Evolutionary conservation across 768 basidiomycete species (phyloP), one percentile per base, ranked within the genome.

Genomic region (Tricholoma furcatifolium): DNA sequence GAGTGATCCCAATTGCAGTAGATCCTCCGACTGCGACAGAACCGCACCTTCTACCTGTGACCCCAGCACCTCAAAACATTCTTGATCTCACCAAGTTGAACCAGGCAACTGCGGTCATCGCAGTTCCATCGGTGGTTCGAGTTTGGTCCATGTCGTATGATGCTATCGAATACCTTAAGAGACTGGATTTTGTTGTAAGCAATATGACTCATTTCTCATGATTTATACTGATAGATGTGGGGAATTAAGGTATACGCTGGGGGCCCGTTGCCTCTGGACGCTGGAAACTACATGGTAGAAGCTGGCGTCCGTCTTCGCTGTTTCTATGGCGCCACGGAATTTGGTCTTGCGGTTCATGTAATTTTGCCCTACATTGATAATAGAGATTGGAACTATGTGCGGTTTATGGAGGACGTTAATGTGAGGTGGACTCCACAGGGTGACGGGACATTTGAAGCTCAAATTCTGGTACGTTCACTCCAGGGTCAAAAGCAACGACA

Each of bases 31-130:
- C 42, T 5, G 62, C 56, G 6, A 57, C 42, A 1, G 23, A 50
- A 3, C 43, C 60, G 2, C 47, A 54, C 2, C 10, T n/a, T 10
- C 53, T 59, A 6, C 75, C 75, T 0, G 52, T 70, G 15, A 59
- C 67, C 27, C 69, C 73, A 1, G 67, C 71, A 2, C 60, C 70
- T 6, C 61, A 70, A 2, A 74, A 69, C 43, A 56, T 69, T 20
- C 38, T 74, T 5, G 59, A 67, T 4, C 59, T 62, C 21, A 50
- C 65, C 1, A 61, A 59, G 14, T 42, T 47, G 14, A 65, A 58
- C 0, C 46, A 61, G 4, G 62, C 58, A 14, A 61, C 60, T 15
- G n/a, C 41, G 3, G 39, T 74, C 0, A 47, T 65, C 34, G 62
- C 50, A 0, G 60, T 72, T 10, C 71, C 73, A 0, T 12, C 67